These are phyloP conservation scores for Talaromyces piceae DNA, from an alignment of 2,329 filamentous ascomycete genomes.

Conservation along the genomic window DNA sequence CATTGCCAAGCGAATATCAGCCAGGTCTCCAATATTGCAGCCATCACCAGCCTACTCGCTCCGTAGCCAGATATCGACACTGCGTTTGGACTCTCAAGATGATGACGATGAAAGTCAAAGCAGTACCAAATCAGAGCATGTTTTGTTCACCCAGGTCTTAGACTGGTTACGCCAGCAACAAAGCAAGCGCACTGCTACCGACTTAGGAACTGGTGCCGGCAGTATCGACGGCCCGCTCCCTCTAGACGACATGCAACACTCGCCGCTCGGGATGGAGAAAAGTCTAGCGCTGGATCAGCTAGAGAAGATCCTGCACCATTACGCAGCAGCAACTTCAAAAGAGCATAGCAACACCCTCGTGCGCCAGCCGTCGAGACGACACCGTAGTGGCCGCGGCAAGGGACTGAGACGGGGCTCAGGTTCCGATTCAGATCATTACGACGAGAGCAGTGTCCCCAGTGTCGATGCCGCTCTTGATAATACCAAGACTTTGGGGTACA, in stretches of 20 bases:
- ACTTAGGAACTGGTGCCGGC: conserved; percentile 32
- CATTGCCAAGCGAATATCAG: conserved; percentile 20
- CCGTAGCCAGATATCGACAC: conserved; percentile 21
- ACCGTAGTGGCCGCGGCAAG: conserved; percentile 27
- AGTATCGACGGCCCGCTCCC: conserved; percentile 23
- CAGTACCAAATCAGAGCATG: conserved; percentile 18
- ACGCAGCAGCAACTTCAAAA: conserved; percentile 30
- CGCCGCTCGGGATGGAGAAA: conserved; percentile 59
- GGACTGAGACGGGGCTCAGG: conserved; percentile 46
- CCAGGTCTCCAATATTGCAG: conserved; percentile 18
- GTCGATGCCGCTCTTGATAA: conserved; percentile 86
- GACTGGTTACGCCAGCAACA: conserved; percentile 82
- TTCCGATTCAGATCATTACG: conserved; percentile 78
- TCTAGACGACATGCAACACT: conserved; percentile 20
- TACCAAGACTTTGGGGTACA: conserved; percentile 75
- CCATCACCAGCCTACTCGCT: conserved; percentile 18
- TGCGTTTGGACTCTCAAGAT: conserved; percentile 18
- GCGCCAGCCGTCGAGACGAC: conserved; percentile 17
- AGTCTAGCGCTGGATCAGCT: conserved; percentile 70
- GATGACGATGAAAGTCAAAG: conserved; percentile 17
- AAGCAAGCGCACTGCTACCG: conserved; percentile 54
- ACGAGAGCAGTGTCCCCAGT: conserved; percentile 76
- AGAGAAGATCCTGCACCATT: conserved; percentile 58
- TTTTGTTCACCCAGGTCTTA: conserved; percentile 63
- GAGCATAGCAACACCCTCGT: conserved; percentile 16